Base-by-base conservation (phyloP, 192 early-diverging fungal genomes). In the Entomortierella lignicola region DNA sequence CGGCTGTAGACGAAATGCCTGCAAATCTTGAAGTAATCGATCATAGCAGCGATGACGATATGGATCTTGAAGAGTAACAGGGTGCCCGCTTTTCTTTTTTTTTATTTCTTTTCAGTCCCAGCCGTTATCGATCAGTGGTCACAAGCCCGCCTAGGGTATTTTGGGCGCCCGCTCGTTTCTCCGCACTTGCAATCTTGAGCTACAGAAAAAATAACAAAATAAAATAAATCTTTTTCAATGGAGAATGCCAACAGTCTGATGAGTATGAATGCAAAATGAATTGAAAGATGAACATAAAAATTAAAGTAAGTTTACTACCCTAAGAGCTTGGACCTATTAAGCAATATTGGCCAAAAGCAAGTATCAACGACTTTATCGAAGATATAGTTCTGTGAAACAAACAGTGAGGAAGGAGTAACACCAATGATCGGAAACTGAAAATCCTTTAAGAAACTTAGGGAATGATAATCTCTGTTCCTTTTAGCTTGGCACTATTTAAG, bases 1-100 rank as follows among this genome's bases (percentile, higher is more conserved):
- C 48, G 12, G 23, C 8, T 18, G 59, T 5, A 17, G 18, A 30
- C 18, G 54, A 56, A 17, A 30, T 5, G 13, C 15, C 4, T 47
- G n/a, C n/a, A n/a, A 23, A 57, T 21, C 26, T 23, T 43, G 54
- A 72, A 1, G 53, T 56, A 29, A 63, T 63, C 52, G 52, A 15
- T 27, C 13, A 54, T 13, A 29, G 23, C 15, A 29, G 27, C 25
- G 26, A 54, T 27, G 52, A 54, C 27, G 52, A 54, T 29, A 54
- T 54, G 52, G 52, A 54, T 26, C 52, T 54, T 8, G 52, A 10
- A 8, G 52, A 54, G 1, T 54, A 29, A 54, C 11, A 21, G 13
- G 6, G 17, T 12, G 17, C 12, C 20, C 5, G 4, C 20, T 47
- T 47, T 56, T 56, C 30, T 59, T 29, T 31, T 48, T 5, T 29